phyloP scores from a whole-genome alignment of 2,329 filamentous ascomycete species.

The Rutstroemia sp. region DNA sequence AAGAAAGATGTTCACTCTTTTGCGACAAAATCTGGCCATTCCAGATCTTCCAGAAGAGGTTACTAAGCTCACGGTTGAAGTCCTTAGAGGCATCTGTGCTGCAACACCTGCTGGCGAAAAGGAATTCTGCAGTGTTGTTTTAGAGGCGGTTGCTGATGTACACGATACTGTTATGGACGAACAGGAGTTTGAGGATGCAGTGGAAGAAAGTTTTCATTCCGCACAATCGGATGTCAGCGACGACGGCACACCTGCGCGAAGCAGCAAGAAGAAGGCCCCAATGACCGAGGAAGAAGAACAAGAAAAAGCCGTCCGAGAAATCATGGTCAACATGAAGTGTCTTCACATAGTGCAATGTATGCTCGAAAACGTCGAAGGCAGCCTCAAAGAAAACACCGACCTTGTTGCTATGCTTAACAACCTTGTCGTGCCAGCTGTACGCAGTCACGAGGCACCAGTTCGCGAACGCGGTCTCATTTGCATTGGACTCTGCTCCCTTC shows the following conservation, averaged over 20 bases:
- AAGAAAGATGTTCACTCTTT: slow-evolving; percentile 88
- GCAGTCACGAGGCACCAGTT: slow-evolving; percentile 86
- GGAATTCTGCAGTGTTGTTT: slow-evolving; percentile 76
- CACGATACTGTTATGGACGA: slow-evolving; percentile 86
- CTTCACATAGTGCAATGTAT: slow-evolving; percentile 96
- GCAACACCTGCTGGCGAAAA: slow-evolving; percentile 65
- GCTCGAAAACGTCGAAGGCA: slow-evolving; percentile 84
- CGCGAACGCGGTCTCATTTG: slow-evolving; percentile 86
- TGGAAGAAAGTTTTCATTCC: slow-evolving; percentile 87
- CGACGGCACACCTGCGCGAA: slow-evolving; percentile 45
- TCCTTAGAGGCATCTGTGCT: slow-evolving; percentile 76
- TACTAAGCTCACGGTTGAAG: slow-evolving; percentile 79
- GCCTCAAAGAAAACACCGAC: slow-evolving; percentile 81
- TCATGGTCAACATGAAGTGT: slow-evolving; percentile 97
- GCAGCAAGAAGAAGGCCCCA: slow-evolving; percentile 36
- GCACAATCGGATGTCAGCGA: slow-evolving; percentile 78
- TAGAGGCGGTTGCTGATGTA: slow-evolving; percentile 93
- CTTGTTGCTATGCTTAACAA: slow-evolving; percentile 98
- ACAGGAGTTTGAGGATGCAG: slow-evolving; percentile 43
- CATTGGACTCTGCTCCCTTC: slow-evolving; percentile 80
- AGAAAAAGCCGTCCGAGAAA: slow-evolving; percentile 76
- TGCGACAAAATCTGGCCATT: slow-evolving; percentile 78
- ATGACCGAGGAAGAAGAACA: slow-evolving; percentile 58
- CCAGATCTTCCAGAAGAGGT: slow-evolving; percentile 86
- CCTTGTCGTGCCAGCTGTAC: slow-evolving; percentile 87